phyloP scores from a whole-genome alignment of 441 rosid genomes.

The Iberis amara region DNA sequence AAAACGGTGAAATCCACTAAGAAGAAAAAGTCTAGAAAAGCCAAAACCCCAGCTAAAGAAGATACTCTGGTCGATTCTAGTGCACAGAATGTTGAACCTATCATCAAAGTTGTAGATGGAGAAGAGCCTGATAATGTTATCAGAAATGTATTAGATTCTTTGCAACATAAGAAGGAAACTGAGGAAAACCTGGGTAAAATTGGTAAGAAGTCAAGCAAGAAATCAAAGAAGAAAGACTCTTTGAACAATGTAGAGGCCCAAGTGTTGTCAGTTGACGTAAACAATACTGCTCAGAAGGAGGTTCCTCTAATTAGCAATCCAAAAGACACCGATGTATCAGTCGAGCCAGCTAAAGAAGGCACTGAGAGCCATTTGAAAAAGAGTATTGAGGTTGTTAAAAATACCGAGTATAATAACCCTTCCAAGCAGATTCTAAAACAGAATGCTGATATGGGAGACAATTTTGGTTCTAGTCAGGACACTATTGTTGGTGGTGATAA shows the following conservation, averaged over 20 bases:
- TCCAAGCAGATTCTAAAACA: constrained; percentile 13
- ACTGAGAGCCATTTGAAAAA: constrained; percentile 7
- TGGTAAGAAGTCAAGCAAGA: constrained; percentile 29
- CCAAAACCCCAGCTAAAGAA: constrained; percentile 16
- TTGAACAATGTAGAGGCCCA: constrained; percentile 13
- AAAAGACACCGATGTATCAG: constrained; percentile 2
- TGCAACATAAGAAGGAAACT: constrained; percentile 21
- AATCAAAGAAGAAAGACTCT: constrained; percentile 18
- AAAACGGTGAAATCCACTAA: constrained; percentile 23
- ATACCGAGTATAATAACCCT: not conserved
- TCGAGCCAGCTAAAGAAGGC: constrained; percentile 7
- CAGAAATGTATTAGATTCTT: constrained; percentile 26
- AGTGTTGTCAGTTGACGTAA: constrained; percentile 11
- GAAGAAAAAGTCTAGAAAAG: constrained; percentile 21
- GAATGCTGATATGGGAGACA: constrained; percentile 24
- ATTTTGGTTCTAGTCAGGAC: constrained; percentile 15
- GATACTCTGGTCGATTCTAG: constrained; percentile 4
- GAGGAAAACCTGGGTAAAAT: constrained; percentile 17
- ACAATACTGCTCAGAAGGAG: constrained; percentile 10
- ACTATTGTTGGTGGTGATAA: not conserved
- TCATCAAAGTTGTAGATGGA: constrained; percentile 16
- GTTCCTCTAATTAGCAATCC: constrained; percentile 10
- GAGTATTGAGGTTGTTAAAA: not conserved
- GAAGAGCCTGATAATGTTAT: constrained; percentile 27
- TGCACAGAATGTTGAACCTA: constrained; percentile 17